These are phyloP conservation scores for Scedosporium minutisporum DNA, from an alignment of 2,329 filamentous ascomycete genomes.

Conservation along the genomic window DNA sequence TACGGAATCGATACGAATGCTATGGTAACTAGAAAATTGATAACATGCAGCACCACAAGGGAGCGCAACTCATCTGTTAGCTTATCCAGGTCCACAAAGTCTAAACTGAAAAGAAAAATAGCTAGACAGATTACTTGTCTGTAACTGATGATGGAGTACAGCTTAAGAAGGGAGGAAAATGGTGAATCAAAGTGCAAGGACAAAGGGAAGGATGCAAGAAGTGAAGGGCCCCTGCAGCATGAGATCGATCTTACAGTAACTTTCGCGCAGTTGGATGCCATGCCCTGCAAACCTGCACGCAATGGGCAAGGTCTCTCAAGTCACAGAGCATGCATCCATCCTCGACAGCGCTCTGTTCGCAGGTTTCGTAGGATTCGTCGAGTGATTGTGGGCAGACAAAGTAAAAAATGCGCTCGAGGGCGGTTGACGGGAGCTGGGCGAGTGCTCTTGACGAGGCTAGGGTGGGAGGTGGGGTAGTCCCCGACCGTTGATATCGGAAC, in stretches of 20 bases:
- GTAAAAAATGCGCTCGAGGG: conserved; percentile 69
- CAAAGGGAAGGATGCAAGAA: neutral
- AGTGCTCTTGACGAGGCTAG: conserved; percentile 32
- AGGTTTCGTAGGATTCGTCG: conserved; percentile 71
- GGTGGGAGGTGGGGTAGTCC: conserved; percentile 20
- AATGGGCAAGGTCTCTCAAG: conserved; percentile 76
- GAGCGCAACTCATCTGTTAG: conserved; percentile 5
- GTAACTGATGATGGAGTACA: no score
- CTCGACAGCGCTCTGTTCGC: conserved; percentile 68
- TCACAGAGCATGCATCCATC: conserved; percentile 91
- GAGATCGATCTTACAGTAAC: conserved; percentile 41
- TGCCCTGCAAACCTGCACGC: conserved; percentile 60
- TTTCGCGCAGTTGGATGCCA: conserved; percentile 52
- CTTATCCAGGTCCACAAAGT: neutral
- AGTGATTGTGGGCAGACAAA: conserved; percentile 74
- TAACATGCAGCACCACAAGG: neutral
- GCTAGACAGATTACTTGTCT: neutral
- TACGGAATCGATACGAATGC: conserved; percentile 85
- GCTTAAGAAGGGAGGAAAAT: no score
- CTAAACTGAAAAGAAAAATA: neutral
- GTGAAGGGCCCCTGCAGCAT: conserved; percentile 21
- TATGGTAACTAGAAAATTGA: conserved; percentile 56
- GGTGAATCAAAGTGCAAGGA: neutral
- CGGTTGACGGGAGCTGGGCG: conserved; percentile 50
- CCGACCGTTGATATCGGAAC: conserved; percentile 15